A percentile compares a stretch with the other conserved stretches of the same genome.
These are phyloP conservation scores for Trypanosoma congolense DNA, from an alignment of 208 protist species.

Conservation along the genomic window DNA sequence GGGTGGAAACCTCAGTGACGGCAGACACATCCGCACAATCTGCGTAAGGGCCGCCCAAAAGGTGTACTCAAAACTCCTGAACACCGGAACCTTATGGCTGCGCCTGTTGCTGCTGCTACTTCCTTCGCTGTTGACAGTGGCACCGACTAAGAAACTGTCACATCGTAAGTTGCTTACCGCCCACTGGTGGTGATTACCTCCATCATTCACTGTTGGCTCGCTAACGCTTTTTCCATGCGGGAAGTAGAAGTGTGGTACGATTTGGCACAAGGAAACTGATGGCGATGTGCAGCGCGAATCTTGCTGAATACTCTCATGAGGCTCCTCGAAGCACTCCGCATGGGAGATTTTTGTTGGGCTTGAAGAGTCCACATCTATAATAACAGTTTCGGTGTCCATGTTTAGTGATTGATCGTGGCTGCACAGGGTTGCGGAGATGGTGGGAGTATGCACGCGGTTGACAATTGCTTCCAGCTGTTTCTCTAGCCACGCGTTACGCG, in stretches of 20 bases:
- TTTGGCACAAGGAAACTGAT: background rate
- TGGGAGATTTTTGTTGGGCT: background rate
- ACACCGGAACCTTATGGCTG: background rate
- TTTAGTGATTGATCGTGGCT: background rate
- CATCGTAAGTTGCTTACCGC: no score
- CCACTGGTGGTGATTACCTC: no score
- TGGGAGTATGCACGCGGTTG: background rate
- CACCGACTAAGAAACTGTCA: no score
- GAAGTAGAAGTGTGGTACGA: background rate
- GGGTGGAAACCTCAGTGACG: background rate
- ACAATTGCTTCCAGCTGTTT: conserved; percentile 22
- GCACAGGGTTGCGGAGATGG: background rate
- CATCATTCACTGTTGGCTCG: background rate
- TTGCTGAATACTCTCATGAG: background rate
- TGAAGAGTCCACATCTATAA: background rate
- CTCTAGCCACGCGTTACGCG: conserved; percentile 53
- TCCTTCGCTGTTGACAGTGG: background rate
- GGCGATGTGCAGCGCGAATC: background rate
- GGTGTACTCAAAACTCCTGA: background rate
- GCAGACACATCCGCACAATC: background rate
- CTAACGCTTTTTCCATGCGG: background rate
- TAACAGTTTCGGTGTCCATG: background rate
- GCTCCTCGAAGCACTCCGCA: background rate
- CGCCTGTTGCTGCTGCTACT: background rate
- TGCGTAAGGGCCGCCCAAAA: background rate